Conservation (phyloP, 2,329 filamentous ascomycete species). For the Botrytis hyacinthi region DNA sequence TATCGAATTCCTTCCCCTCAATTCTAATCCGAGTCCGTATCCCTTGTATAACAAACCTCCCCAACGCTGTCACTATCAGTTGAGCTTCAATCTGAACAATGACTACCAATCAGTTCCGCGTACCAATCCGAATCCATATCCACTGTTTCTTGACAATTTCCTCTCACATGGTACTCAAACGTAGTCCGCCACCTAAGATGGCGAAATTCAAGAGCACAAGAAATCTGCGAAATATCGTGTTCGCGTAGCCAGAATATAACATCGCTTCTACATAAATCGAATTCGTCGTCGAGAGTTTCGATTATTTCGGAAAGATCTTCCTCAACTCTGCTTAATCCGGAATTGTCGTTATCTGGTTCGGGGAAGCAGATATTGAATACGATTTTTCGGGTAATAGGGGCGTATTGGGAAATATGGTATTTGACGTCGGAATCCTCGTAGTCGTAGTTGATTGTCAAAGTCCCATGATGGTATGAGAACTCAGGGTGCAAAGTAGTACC, state of each 20-base stretch:
- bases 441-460: not conserved
- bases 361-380: not conserved
- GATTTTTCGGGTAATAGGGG: not conserved
- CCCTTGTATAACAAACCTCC: not conserved
- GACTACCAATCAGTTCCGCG: not conserved
- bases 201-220: not conserved
- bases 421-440: not conserved
- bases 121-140: not conserved
- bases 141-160: not conserved
- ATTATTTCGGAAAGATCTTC: not conserved
- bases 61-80: not conserved
- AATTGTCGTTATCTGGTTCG: too few relatives aligned
- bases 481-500: not conserved
- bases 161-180: not conserved
- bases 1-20: accelerated
- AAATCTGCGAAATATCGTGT: not conserved
- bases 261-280: not conserved
- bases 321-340: not conserved
- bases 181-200: not conserved
- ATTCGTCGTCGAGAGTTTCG: not conserved
- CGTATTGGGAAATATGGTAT: not conserved
- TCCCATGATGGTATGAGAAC: not conserved
- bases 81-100: not conserved
- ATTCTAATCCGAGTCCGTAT: not conserved
- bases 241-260: not conserved